phyloP scores from a whole-genome alignment of 495 filamentous ascomycete genomes.

The Talaromyces adpressus region DNA sequence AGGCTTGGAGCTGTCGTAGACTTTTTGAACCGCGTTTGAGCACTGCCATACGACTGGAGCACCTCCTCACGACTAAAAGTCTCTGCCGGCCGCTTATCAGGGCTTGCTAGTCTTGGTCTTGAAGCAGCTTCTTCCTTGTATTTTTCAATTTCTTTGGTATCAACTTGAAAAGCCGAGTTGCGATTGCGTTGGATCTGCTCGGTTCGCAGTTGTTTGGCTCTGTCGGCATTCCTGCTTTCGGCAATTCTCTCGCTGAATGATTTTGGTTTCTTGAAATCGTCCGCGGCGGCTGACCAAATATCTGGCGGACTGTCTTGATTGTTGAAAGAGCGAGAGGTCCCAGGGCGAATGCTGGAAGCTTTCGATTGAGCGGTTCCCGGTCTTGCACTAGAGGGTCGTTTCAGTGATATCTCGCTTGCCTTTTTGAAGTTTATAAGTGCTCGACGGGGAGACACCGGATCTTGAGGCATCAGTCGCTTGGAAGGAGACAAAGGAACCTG shows the following conservation, averaged over 20 bases:
- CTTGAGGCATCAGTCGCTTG: slow-evolving; percentile 37
- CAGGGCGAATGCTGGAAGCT: slow-evolving; percentile 21
- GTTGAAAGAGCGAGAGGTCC: not conserved
- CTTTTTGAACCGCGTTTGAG: slow-evolving; percentile 31
- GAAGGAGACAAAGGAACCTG: slow-evolving; percentile 81
- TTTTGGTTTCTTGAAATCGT: slow-evolving; percentile 41
- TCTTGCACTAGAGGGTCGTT: slow-evolving; percentile 51
- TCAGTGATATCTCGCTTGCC: slow-evolving; percentile 78
- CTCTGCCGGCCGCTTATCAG: slow-evolving; percentile 37
- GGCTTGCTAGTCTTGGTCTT: slow-evolving; percentile 23
- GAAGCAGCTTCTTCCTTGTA: slow-evolving; percentile 56
- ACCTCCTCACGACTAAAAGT: slow-evolving; percentile 60
- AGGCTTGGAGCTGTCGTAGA: slow-evolving; percentile 47
- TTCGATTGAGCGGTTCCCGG: slow-evolving; percentile 21
- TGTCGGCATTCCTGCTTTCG: slow-evolving; percentile 48
- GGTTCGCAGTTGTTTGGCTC: slow-evolving; percentile 37
- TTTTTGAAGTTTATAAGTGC: slow-evolving; percentile 86
- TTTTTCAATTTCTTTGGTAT: slow-evolving; percentile 55
- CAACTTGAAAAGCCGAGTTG: slow-evolving; percentile 66
- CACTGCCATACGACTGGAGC: slow-evolving; percentile 35
- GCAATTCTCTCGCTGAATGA: slow-evolving; percentile 86
- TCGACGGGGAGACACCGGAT: slow-evolving; percentile 70
- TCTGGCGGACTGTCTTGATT: slow-evolving; percentile 17
- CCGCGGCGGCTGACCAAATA: slow-evolving; percentile 22
- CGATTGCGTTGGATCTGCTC: slow-evolving; percentile 53